Evolutionary conservation across 2,329 filamentous ascomycete species (phyloP).

Genomic region (Cyphellophora europaea): DNA sequence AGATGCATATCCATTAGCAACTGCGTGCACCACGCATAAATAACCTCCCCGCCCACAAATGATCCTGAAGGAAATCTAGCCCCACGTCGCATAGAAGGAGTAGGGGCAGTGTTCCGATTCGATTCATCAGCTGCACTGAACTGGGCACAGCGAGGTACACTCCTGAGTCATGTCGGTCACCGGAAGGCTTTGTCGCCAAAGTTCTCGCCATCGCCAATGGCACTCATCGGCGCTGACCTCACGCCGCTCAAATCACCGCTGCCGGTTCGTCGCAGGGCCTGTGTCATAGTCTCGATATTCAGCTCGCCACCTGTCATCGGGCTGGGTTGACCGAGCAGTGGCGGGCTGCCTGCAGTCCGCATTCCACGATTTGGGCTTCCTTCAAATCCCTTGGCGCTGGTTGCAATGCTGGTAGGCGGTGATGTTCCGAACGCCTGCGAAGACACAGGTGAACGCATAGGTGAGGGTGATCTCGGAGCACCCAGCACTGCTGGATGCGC

Average conservation of each 20-base stretch:
- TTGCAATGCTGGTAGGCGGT: slow-evolving; percentile 66
- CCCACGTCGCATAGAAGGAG: too few species aligned
- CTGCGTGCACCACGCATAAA: too few species aligned
- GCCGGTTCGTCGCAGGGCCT: slow-evolving; percentile 74
- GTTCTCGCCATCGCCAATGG: slow-evolving; percentile 24
- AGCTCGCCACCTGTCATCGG: slow-evolving; percentile 54
- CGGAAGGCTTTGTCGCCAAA: not conserved
- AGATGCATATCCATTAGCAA: too few species aligned
- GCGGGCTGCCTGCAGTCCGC: slow-evolving; percentile 50
- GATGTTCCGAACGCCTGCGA: slow-evolving; percentile 61
- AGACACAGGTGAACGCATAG: slow-evolving; percentile 68
- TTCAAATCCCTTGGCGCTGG: slow-evolving; percentile 66
- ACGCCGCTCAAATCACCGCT: slow-evolving; percentile 62
- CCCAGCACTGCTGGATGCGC: slow-evolving; percentile 13
- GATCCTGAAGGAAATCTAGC: too few species aligned
- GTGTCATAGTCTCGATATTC: slow-evolving; percentile 87
- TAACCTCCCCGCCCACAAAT: too few species aligned
- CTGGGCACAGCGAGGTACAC: too few species aligned
- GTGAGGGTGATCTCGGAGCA: slow-evolving; percentile 59
- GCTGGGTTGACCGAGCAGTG: slow-evolving; percentile 43
- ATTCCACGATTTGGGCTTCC: slow-evolving; percentile 52
- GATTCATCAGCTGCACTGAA: too few species aligned
- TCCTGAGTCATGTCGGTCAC: too few species aligned
- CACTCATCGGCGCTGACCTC: slow-evolving; percentile 23
- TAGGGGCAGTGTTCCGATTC: too few species aligned